Conservation (phyloP, 306 rosid genomes). For the Hylodesmum podocarpum region DNA sequence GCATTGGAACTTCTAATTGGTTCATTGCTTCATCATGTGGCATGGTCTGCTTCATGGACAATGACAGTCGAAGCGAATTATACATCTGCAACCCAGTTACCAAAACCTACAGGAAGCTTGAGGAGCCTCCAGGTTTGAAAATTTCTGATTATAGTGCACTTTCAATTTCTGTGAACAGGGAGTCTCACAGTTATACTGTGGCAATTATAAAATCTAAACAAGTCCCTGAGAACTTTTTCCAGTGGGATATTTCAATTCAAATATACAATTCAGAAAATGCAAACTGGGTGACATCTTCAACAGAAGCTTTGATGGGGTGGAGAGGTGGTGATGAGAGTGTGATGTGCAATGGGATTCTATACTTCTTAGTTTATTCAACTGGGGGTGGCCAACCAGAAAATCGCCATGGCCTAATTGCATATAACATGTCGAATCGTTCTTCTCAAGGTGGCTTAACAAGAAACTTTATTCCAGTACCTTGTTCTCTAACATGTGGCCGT, state of each 20-base stretch:
- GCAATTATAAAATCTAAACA: conserved; percentile 77
- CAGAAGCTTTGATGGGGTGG: conserved; percentile 78
- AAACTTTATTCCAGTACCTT: conserved; percentile 67
- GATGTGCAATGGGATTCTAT: conserved; percentile 73
- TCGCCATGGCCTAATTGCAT: conserved; percentile 66
- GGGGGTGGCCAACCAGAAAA: conserved; percentile 51
- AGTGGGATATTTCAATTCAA: conserved; percentile 76
- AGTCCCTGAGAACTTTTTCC: conserved; percentile 66
- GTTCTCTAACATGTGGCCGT: conserved; percentile 87
- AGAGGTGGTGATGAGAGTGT: conserved; percentile 92
- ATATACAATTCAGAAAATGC: conserved; percentile 55
- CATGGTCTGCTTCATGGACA: conserved; percentile 84
- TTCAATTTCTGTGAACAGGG: conserved; percentile 66
- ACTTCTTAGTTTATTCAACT: conserved; percentile 79
- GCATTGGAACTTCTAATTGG: conserved; percentile 56
- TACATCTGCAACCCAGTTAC: conserved; percentile 82
- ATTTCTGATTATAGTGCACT: conserved; percentile 78
- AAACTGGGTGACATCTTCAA: conserved; percentile 57
- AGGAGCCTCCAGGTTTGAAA: conserved; percentile 64
- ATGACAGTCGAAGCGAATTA: conserved; percentile 57
- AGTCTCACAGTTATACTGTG: conserved; percentile 53
- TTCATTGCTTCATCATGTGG: conserved; percentile 72
- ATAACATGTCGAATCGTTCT: conserved; percentile 50
- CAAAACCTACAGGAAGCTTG: conserved; percentile 47
- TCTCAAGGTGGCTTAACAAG: conserved; percentile 49